Evolutionary conservation across 345 rosid genomes (phyloP).

Genomic region (Corchorus capsularis): DNA sequence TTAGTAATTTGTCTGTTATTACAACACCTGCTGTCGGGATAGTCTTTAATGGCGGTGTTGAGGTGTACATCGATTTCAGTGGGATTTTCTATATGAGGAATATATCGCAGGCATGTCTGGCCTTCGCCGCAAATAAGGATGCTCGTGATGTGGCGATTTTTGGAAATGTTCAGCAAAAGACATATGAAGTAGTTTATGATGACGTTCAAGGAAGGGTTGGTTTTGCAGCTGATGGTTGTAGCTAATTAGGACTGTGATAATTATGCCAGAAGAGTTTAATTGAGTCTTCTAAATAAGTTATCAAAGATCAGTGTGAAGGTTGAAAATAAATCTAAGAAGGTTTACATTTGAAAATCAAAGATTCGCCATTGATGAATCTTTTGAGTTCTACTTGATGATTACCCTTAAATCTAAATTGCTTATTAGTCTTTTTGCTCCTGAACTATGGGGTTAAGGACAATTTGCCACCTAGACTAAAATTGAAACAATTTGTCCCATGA

Average conservation of each 20-base stretch:
- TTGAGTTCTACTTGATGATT: background rate
- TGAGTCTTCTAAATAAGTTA: background rate
- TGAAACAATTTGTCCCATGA: no score
- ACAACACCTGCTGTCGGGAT: conserved; percentile 48
- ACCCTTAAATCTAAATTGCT: no score
- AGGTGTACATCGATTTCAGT: conserved; percentile 40
- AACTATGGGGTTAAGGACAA: no score
- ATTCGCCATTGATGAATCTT: background rate
- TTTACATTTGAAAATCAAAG: background rate
- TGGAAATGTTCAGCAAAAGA: conserved; percentile 74
- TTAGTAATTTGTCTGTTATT: conserved; percentile 34
- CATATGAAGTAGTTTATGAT: conserved; percentile 75
- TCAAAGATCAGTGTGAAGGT: background rate
- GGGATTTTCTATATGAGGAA: conserved; percentile 49
- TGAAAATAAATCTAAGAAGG: background rate
- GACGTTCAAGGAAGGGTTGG: conserved; percentile 60
- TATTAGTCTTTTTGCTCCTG: no score
- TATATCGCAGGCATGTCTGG: conserved; percentile 66
- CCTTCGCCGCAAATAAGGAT: conserved; percentile 65
- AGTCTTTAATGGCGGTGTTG: conserved; percentile 47
- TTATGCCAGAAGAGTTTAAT: background rate
- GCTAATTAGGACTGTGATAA: conserved; percentile 18
- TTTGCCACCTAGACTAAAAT: no score
- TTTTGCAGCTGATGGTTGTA: conserved; percentile 60
- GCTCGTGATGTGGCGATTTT: conserved; percentile 50